These are phyloP conservation scores for Colletotrichum sp. DNA, from an alignment of 2,329 filamentous ascomycete genomes.

Conservation along the genomic window DNA sequence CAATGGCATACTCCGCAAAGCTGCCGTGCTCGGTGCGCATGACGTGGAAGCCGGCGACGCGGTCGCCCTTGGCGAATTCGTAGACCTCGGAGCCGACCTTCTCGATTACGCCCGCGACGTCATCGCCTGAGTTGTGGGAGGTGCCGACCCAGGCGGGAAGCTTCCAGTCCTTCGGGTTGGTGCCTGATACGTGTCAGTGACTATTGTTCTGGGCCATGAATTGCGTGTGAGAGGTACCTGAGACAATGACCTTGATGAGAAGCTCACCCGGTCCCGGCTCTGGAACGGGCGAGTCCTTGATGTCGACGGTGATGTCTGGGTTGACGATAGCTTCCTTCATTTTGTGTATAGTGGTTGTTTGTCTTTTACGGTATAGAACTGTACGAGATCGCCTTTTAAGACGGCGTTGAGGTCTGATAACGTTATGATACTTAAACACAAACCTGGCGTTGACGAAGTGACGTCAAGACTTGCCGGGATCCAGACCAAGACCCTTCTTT, in stretches of 20 bases:
- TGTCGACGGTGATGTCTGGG: slow-evolving; percentile 2
- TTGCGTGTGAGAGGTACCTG: neutral
- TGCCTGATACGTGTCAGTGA: slow-evolving; percentile 14
- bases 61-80: slow-evolving; percentile 39
- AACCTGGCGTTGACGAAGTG: neutral
- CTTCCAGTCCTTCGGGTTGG: slow-evolving; percentile 35
- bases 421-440: neutral
- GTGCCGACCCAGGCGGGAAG: neutral
- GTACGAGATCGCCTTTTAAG: neutral
- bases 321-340: slow-evolving; percentile 24
- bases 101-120: slow-evolving; percentile 27
- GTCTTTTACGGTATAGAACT: neutral
- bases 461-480: slow-evolving; percentile 3
- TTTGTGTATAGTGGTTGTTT: neutral
- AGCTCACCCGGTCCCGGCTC: slow-evolving; percentile 24
- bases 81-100: slow-evolving; percentile 23
- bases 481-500: neutral
- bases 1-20: slow-evolving; percentile 67
- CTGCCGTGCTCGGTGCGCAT: slow-evolving; percentile 56
- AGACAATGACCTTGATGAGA: slow-evolving; percentile 25
- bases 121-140: slow-evolving; percentile 26
- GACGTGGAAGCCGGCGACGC: slow-evolving; percentile 55
- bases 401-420: neutral
- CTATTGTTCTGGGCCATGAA: rapidly evolving
- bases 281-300: slow-evolving; percentile 18